These are phyloP conservation scores for Magnusiomyces paraingens DNA, from an alignment of 1,139 yeast species.

Conservation along the genomic window DNA sequence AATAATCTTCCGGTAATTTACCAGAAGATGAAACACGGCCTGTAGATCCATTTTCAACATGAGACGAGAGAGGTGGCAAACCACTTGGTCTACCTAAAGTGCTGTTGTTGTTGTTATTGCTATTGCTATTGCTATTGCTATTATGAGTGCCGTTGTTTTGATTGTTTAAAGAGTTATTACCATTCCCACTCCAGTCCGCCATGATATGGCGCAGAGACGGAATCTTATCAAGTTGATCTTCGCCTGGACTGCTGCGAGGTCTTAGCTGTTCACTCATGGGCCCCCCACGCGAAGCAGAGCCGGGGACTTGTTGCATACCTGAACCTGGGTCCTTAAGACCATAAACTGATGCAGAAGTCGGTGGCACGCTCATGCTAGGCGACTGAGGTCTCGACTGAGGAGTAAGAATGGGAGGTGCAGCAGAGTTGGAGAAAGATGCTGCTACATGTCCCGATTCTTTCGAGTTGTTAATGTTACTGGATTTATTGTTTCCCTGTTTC, in stretches of 20 bases:
- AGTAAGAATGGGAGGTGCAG: slow-evolving; percentile 23
- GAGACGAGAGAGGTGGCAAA: not conserved
- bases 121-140: not conserved
- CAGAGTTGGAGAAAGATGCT: not conserved
- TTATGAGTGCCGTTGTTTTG: not conserved
- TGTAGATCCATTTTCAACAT: not conserved
- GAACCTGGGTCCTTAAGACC: not conserved
- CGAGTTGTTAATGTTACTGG: no score
- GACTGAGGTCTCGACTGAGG: slow-evolving; percentile 28
- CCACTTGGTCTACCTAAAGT: not conserved
- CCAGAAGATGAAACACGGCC: no score
- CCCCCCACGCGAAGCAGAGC: slow-evolving; percentile 16
- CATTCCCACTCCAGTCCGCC: slow-evolving; percentile 1
- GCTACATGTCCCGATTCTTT: no score
- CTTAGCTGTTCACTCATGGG: slow-evolving; percentile 32
- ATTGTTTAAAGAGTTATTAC: not conserved
- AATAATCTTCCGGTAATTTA: no score
- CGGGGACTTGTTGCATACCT: not conserved
- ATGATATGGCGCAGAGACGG: slow-evolving; percentile 25
- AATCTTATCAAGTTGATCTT: slow-evolving; percentile 29
- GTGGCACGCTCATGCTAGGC: slow-evolving; percentile 8
- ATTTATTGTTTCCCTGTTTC: slow-evolving; percentile 3
- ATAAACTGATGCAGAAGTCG: not conserved
- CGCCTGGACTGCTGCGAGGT: slow-evolving; percentile 26
- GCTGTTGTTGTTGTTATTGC: not conserved